Base-by-base conservation (phyloP, 306 rosid species). In the Adenanthera pavonina region DNA sequence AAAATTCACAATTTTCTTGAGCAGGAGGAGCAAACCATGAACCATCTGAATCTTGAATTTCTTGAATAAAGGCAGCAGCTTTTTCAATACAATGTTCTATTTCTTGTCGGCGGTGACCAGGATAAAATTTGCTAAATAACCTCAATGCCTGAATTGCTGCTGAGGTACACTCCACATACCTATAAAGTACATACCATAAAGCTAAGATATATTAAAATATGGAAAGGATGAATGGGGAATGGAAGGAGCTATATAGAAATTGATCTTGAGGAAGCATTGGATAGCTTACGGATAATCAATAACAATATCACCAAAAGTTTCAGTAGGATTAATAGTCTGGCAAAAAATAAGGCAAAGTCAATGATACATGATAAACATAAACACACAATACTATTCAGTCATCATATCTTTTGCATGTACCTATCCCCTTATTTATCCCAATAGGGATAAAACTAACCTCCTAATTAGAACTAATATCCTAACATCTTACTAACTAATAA, bases 231-330 rank as follows among this genome's bases (percentile, higher is more conserved):
- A 25, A 25, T 25, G 30, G 40, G 17, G 78, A 19, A 59, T 34
- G 76, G 70, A 41, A 73, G 43, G 30, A 44, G 49, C 38, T 57
- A n/a, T 54, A 68, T 44, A 52, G 38, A 54, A 81, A 82, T n/a
- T 74, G 49, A 72, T 69, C 54, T 47, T 75, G 79, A 47, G 70
- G 72, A 79, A 86, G 84, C 68, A 59, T 53, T 53, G n/a, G 80
- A 78, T 59, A 86, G 79, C 98, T 92, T 85, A 95, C 99, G 94
- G 84, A 86, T 95, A 95, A 86, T 95, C 99, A 78, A 95, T 91
- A 76, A 95, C 97, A 38, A 95, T 95, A 85, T 95, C 99, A 46
- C 99, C 99, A 76, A 95, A 95, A 51, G 97, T 95, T 81, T 95
- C 97, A 61, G 97, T 97, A 76, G 99, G 97, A 75, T 95, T 92